Evolutionary conservation across 805 yeast species (phyloP).

Genomic region (Candida adriatica): DNA sequence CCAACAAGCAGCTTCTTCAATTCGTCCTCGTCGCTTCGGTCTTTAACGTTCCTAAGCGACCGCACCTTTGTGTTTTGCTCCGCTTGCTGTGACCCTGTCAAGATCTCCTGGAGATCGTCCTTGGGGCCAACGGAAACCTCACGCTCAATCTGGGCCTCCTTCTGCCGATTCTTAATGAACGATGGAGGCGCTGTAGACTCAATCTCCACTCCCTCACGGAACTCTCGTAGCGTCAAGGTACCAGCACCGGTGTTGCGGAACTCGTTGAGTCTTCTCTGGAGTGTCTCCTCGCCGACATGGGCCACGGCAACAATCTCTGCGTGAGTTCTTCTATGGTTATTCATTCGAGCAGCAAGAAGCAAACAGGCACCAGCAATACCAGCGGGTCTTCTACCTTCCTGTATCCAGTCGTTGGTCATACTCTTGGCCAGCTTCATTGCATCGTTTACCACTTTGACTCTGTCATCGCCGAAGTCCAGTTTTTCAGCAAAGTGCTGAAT

Average conservation of each 20-base stretch:
- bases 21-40: constrained; percentile 15
- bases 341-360: constrained; percentile 92
- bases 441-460: constrained; percentile 73
- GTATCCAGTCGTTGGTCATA: constrained; percentile 94
- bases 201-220: constrained; percentile 43
- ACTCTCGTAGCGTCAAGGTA: constrained; percentile 60
- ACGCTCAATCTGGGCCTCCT: constrained; percentile 28
- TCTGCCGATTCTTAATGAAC: constrained; percentile 51
- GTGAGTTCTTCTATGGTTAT: constrained; percentile 85
- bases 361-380: constrained; percentile 98
- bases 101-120: constrained; percentile 2
- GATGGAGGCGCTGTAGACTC: constrained; percentile 73
- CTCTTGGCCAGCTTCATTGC: constrained; percentile 82
- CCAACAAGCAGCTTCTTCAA: constrained; percentile 13
- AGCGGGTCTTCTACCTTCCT: constrained; percentile 95
- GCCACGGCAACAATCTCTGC: constrained; percentile 93
- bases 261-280: constrained; percentile 85
- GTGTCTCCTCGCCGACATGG: constrained; percentile 89
- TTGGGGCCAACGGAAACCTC: constrained; percentile 2
- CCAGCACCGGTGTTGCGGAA: constrained; percentile 76
- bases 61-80: constrained; percentile 15
- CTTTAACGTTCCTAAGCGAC: constrained; percentile 13
- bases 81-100: constrained; percentile 1
- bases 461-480: constrained; percentile 70
- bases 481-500: constrained; percentile 91